A percentile compares a stretch with the other conserved stretches of the same genome.
phyloP scores from a whole-genome alignment of 78 protist genomes.

The slime mould (Dictyostelium discoideum) region dicty_2.7 NC_007088.5:4683001-4683500 shows the following conservation, averaged over 20 bases:
- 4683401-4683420: slow-evolving; percentile 53
- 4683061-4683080: slow-evolving; percentile 77
- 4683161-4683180: slow-evolving; percentile 76
- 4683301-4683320: slow-evolving; percentile 92
- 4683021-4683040: slow-evolving; percentile 67
- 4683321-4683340: slow-evolving; percentile 91
- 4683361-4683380: slow-evolving; percentile 72
- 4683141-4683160: slow-evolving; percentile 81
- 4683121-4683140: slow-evolving; percentile 7
- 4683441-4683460: slow-evolving; percentile 86
- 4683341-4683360: slow-evolving; percentile 77
- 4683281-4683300: slow-evolving; percentile 55
- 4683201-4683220: slow-evolving; percentile 57
- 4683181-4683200: slow-evolving; percentile 40
- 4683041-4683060: slow-evolving; percentile 44
- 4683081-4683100: slow-evolving; percentile 21
- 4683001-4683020: slow-evolving; percentile 68
- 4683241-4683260: slow-evolving; percentile 92
- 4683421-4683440: slow-evolving; percentile 93
- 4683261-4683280: slow-evolving; percentile 85
- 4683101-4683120: slow-evolving; percentile 17
- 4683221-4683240: slow-evolving; percentile 90
- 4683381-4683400: slow-evolving; percentile 50
- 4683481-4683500: slow-evolving; percentile 81
- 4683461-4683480: slow-evolving; percentile 87